Base-by-base conservation (phyloP, 2,329 filamentous ascomycete species). In the Macrophomina phaseolina region DNA sequence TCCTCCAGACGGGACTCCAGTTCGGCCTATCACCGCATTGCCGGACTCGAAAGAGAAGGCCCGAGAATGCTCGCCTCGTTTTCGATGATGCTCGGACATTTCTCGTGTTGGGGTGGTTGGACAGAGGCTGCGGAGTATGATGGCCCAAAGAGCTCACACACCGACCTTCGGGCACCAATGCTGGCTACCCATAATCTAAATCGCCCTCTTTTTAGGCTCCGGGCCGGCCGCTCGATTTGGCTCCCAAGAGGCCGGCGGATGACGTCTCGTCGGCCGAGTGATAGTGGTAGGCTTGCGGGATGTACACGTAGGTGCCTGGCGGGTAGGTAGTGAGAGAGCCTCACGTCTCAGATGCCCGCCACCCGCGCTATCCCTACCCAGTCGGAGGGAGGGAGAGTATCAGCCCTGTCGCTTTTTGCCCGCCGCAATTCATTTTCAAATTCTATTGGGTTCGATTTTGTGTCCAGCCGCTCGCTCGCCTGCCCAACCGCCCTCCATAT, bases 111-210 rank as follows among this genome's bases (percentile, higher is more conserved):
- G 49, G 6, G 12, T 16, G 28, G 49, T 34, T 5, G 23, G 9
- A 30, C 23, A 23, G 28, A 34, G 14, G 30, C 5, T 12, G 28
- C 23, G 28, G 6, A 32, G 48, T 28, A 12, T 9, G 48, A 51
- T 38, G 11, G 23, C 18, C 48, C 48, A 11, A 51, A 51, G 23
- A 23, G 48, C 18, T 12, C 36, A 34, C 28, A 30, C 49, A 53
- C 49, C 49, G 49, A 30, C 55, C 23, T 60, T 60, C 55, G 55
- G 55, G 55, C 55, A 60, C 40, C 55, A 60, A 60, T 45, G 40
- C 38, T 16, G 55, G 55, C 28, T 23, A 28, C 55, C 55, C 55
- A 16, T 40, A 60, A 60, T 60, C 55, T 60, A 46, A 60, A 34
- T 14, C 23, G n/a, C 28, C 38, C 12, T 14, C 42, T 16, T 38